phyloP scores from a whole-genome alignment of 1,139 yeast species.

The Yamadazyma atmosphaerica region DNA sequence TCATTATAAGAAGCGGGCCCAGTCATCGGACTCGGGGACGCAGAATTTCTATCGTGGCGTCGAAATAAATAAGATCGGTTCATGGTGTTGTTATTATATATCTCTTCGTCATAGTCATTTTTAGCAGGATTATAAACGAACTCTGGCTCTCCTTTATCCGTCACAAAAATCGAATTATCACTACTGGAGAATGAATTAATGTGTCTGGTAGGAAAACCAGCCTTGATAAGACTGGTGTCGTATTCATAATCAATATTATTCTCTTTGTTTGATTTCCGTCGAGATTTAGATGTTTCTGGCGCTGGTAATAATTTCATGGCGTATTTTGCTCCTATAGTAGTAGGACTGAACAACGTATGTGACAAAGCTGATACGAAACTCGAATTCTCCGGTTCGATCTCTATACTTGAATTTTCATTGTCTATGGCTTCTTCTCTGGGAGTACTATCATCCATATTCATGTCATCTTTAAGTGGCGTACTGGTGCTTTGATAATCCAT shows the following conservation, averaged over 20 bases:
- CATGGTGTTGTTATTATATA: conserved; percentile 13
- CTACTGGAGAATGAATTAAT: conserved; percentile 24
- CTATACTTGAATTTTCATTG: conserved; percentile 3
- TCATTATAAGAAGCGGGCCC: neutral
- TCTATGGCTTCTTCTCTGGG: conserved; percentile 2
- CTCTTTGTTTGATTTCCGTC: neutral
- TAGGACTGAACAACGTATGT: conserved; percentile 30
- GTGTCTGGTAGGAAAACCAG: conserved; percentile 14
- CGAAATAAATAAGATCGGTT: conserved; percentile 19
- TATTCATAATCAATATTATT: conserved; percentile 22
- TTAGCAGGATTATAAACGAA: conserved; percentile 23
- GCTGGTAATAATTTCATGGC: conserved; percentile 34
- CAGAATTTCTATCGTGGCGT: conserved; percentile 11
- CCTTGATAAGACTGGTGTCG: conserved; percentile 18
- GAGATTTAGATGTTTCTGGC: too few species aligned
- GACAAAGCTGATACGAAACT: conserved; percentile 22
- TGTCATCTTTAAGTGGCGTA: conserved; percentile 10
- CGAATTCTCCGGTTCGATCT: conserved; percentile 15
- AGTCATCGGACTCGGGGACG: conserved; percentile 14
- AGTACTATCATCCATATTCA: too few species aligned
- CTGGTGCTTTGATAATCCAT: conserved; percentile 11
- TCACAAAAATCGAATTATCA: conserved; percentile 19
- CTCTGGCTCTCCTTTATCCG: conserved; percentile 18
- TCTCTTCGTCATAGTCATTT: conserved; percentile 21
- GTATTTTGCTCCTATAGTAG: conserved; percentile 39